Percentiles rank a stretch among this genome's conserved stretches.
Conservation (phyloP, 192 early-diverging fungal species). For the Coemansia asiatica region DNA sequence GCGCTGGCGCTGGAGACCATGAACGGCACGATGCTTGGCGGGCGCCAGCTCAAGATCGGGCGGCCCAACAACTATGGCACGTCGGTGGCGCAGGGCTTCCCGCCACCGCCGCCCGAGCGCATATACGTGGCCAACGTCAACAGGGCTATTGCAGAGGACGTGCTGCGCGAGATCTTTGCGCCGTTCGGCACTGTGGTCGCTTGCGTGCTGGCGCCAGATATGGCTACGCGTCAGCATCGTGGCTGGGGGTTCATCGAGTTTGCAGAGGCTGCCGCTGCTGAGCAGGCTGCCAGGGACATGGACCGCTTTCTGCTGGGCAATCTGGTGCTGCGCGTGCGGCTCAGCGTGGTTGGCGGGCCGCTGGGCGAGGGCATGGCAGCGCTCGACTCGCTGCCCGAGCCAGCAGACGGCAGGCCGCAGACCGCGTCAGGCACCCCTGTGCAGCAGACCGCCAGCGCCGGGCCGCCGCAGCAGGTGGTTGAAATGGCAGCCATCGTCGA, state of each 20-base stretch:
- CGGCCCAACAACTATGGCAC: constrained; percentile 81
- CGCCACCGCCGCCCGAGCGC: constrained; percentile 62
- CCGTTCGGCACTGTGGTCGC: constrained; percentile 76
- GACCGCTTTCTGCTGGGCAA: constrained; percentile 79
- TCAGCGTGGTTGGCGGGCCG: constrained; percentile 74
- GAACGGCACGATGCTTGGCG: constrained; percentile 81
- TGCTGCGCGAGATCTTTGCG: constrained; percentile 76
- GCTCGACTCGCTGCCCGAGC: constrained; percentile 59
- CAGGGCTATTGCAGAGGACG: constrained; percentile 69
- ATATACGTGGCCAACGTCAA: constrained; percentile 87
- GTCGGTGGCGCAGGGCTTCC: constrained; percentile 61
- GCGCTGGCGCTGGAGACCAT: constrained; percentile 75
- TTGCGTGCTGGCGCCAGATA: constrained; percentile 71
- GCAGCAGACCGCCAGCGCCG: constrained; percentile 11
- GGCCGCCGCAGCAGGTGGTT: constrained; percentile 43
- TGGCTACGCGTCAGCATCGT: constrained; percentile 67
- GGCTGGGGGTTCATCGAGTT: constrained; percentile 88
- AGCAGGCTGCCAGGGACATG: constrained; percentile 65
- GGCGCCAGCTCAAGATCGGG: constrained; percentile 76
- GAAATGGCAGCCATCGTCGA: constrained; percentile 41
- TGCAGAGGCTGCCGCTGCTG: constrained; percentile 59
- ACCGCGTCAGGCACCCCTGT: not conserved
- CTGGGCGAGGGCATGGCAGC: constrained; percentile 78
- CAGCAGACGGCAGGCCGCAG: constrained; percentile 7
- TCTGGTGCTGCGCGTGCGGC: constrained; percentile 63